phyloP scores from a whole-genome alignment of 345 rosid species.

The Arabidopsis suecica region DNA sequence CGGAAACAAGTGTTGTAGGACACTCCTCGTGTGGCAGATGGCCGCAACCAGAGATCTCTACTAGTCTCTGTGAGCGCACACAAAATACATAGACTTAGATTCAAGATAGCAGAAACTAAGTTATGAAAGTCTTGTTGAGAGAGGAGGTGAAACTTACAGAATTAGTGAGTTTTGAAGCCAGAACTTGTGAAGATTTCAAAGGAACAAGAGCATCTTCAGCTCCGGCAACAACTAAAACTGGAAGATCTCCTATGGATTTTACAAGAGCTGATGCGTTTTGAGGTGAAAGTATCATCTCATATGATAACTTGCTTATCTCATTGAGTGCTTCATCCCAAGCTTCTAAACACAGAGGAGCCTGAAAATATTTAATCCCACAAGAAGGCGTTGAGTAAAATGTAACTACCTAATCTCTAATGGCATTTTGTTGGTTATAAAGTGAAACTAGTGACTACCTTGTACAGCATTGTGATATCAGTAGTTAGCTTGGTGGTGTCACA shows the following conservation, averaged over 20 bases:
- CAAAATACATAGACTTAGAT: not conserved
- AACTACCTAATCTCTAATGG: not conserved
- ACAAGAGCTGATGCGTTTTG: constrained; percentile 56
- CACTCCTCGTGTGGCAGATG: constrained; percentile 96
- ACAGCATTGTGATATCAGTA: constrained; percentile 76
- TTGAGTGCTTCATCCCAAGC: constrained; percentile 97
- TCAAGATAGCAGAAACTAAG: not conserved
- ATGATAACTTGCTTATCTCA: constrained; percentile 83
- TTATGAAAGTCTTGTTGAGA: not conserved
- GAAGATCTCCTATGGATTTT: constrained; percentile 69
- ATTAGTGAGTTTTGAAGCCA: constrained; percentile 78
- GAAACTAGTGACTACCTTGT: constrained; percentile 61
- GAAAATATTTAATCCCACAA: constrained; percentile 17
- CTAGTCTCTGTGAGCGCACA: constrained; percentile 66
- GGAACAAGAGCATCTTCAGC: constrained; percentile 80
- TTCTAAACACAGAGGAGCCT: constrained; percentile 84
- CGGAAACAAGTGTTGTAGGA: constrained; percentile 78
- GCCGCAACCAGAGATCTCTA: constrained; percentile 85
- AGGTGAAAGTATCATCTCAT: constrained; percentile 74
- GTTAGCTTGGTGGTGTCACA: constrained; percentile 79
- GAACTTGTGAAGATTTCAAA: constrained; percentile 70
- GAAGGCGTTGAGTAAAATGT: not conserved
- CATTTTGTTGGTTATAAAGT: not conserved
- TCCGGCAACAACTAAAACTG: constrained; percentile 75
- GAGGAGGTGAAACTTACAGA: constrained; percentile 64